Evolutionary conservation across 1,139 yeast genomes (phyloP), one percentile per base, ranked within the genome.

Genomic region (Wickerhamomyces sp.): DNA sequence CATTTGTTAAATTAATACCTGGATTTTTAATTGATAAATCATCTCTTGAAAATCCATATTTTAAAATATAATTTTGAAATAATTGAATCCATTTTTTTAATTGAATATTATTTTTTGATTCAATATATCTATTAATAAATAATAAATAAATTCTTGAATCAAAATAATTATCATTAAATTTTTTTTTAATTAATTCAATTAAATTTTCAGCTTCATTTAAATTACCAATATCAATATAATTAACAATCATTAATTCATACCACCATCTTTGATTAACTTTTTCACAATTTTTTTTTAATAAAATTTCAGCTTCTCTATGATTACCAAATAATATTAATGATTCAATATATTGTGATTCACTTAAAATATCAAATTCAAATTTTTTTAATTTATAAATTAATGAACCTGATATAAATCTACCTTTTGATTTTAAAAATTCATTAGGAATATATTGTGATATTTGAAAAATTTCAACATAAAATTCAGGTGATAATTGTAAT

Each of bases 191-290:
- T 4, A 32, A 4, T 1, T 30, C 7, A 7, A 46, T 51, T 1
- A 60, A 37, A 10, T 46, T 52, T 29, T 61, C 60, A 31, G 68
- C 67, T 31, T 53, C 52, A n/a, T 50, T 55, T 14, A 67, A 42
- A 40, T 64, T 56, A n/a, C 61, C 61, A 10, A 57, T 45, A 10
- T 62, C 55, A 34, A 68, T 47, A 26, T 61, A 51, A 13, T 63
- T 55, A 54, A 62, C 61, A 54, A 66, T 49, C 26, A 69, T 64
- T 39, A 66, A 45, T 45, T 67, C 71, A 48, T 61, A 56, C 72
- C 72, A 67, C 70, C 71, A 68, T 40, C 66, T 52, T 44, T 66
- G 60, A 31, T 60, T 48, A 1, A 64, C 57, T 27, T 58, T 60
- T 7, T 49, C 56, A 37, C 57, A 52, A 29, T 53, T 52, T 9